Percentiles rank a stretch among this genome's conserved stretches.
phyloP scores from a whole-genome alignment of 2,329 filamentous ascomycete genomes.

The Xylariaceae sp. region DNA sequence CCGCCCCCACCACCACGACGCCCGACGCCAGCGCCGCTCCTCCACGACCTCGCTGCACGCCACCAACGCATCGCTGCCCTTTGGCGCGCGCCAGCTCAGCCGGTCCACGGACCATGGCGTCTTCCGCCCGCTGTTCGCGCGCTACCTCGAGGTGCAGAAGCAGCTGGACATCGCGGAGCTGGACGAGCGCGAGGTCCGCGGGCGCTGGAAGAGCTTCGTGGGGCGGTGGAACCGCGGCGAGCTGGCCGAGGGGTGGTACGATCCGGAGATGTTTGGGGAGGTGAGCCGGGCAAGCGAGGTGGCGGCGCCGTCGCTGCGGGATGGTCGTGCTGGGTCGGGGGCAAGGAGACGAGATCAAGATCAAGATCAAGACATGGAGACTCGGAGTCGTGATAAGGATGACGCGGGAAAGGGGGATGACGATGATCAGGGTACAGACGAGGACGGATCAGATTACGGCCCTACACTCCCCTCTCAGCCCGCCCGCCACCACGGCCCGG shows the following conservation, averaged over 20 bases:
- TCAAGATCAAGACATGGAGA: too few species aligned
- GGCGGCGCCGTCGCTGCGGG: background rate
- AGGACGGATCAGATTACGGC: conserved; percentile 60
- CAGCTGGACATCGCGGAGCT: conserved; percentile 64
- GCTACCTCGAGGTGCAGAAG: conserved; percentile 89
- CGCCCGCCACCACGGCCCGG: conserved; percentile 39
- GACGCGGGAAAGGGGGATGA: conserved; percentile 2
- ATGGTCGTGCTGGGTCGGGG: too few species aligned
- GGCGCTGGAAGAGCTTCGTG: conserved; percentile 91
- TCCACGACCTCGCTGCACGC: conserved; percentile 15
- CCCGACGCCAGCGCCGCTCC: conserved; percentile 24
- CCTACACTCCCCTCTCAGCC: conserved; percentile 29
- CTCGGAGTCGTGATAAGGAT: background rate
- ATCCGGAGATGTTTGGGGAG: conserved; percentile 61
- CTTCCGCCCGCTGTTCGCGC: conserved; percentile 70
- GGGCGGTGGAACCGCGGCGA: conserved; percentile 89
- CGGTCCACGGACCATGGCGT: conserved; percentile 56
- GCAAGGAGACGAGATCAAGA: too few species aligned
- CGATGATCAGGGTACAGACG: conserved; percentile 32
- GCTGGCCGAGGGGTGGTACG: conserved; percentile 90
- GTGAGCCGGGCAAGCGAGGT: conserved; percentile 27
- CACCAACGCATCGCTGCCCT: conserved; percentile 49
- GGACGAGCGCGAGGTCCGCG: conserved; percentile 69
- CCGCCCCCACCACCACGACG: conserved; percentile 34
- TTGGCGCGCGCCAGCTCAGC: conserved; percentile 58